phyloP scores from a whole-genome alignment of 2,329 filamentous ascomycete genomes.

The Fusarium sp. region DNA sequence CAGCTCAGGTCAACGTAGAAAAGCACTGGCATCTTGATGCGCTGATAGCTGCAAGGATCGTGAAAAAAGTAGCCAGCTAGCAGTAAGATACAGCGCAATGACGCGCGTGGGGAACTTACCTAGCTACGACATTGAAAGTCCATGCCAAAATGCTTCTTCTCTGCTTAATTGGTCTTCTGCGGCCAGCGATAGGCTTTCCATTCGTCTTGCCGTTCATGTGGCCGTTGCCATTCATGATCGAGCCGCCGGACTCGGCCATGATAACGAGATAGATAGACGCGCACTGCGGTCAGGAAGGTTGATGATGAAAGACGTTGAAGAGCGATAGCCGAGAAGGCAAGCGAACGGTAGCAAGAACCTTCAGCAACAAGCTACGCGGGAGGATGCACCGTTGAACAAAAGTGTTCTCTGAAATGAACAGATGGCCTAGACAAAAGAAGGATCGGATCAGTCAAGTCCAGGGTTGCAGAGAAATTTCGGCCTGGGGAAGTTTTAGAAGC shows the following conservation, averaged over 20 bases:
- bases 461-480: constrained; percentile 32
- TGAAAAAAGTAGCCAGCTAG: neutral
- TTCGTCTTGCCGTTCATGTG: constrained; percentile 50
- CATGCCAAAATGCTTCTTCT: constrained; percentile 49
- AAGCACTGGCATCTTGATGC: neutral
- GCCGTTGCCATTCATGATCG: constrained; percentile 54
- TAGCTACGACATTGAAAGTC: constrained; percentile 62
- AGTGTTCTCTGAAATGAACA: constrained; percentile 23
- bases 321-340: constrained; percentile 25
- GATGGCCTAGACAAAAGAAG: constrained; percentile 21
- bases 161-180: constrained; percentile 39
- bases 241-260: constrained; percentile 52
- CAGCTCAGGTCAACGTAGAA: neutral
- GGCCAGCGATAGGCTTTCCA: constrained; percentile 42
- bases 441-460: constrained; percentile 19
- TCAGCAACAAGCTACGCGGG: constrained; percentile 8
- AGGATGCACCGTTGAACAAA: constrained; percentile 11
- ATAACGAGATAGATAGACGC: constrained; percentile 34
- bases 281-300: constrained; percentile 28
- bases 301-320: constrained; percentile 16
- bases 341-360: constrained; percentile 16
- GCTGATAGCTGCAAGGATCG: constrained; percentile 12
- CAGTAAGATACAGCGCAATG: constrained; percentile 1
- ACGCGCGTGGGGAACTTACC: constrained; percentile 55
- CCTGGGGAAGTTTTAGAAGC: constrained; percentile 23